These are phyloP conservation scores for Kwoniella mangroviensis DNA, from an alignment of 768 basidiomycete species.

Conservation along the genomic window DNA sequence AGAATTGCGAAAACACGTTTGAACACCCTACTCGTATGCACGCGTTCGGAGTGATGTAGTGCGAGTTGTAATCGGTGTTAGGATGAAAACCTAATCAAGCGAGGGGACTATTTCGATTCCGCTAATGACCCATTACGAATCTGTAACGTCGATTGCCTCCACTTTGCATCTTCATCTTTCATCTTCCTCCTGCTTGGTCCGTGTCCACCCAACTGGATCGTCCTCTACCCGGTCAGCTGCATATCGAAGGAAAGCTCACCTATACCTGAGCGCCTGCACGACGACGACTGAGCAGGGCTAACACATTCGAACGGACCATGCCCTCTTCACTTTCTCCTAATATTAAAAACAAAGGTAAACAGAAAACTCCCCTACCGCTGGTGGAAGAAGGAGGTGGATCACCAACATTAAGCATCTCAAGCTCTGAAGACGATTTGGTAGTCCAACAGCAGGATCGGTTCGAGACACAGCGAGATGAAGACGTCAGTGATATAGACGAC, in stretches of 20 bases:
- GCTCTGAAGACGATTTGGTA: conserved; percentile 11
- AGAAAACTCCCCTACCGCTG: conserved; percentile 1
- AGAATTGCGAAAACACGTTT: no score
- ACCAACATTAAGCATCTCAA: conserved; percentile 3
- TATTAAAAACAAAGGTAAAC: background rate
- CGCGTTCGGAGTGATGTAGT: no score
- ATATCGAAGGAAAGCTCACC: no score
- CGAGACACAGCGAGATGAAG: background rate
- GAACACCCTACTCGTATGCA: no score
- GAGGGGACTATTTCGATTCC: background rate
- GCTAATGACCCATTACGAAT: conserved; percentile 12
- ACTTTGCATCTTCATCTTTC: conserved; percentile 2
- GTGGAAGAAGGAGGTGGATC: conserved; percentile 16
- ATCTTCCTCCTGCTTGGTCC: background rate
- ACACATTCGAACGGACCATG: background rate
- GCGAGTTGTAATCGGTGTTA: background rate
- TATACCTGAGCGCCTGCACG: no score
- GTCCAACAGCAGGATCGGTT: background rate
- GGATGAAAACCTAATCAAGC: background rate
- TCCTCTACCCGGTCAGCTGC: background rate
- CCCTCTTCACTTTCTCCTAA: background rate
- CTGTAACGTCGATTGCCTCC: background rate
- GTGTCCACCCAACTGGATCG: background rate
- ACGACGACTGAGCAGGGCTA: no score
- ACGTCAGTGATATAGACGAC: background rate